These are phyloP conservation scores for Lasiodiplodia sp. DNA, from an alignment of 2,329 filamentous ascomycete species.

Conservation along the genomic window DNA sequence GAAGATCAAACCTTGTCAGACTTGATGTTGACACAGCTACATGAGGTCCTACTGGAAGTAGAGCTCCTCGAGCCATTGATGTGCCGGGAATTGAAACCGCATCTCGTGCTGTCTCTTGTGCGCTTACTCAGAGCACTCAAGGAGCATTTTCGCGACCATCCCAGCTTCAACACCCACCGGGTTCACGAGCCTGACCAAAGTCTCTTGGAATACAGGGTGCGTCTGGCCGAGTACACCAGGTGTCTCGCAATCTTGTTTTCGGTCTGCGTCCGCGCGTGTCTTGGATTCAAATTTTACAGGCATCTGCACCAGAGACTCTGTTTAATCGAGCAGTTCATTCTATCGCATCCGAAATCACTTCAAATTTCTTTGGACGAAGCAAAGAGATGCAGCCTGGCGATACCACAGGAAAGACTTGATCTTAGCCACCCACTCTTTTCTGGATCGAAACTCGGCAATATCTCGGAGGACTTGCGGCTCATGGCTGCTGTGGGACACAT, in stretches of 20 bases:
- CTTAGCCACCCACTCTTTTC: neutral
- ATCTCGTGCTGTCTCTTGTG: neutral
- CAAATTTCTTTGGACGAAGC: neutral
- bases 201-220: too few relatives aligned
- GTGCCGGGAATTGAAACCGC: neutral
- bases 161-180: neutral
- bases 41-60: neutral
- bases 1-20: neutral
- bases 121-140: neutral
- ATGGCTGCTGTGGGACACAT: neutral
- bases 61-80: neutral
- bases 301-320: neutral
- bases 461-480: neutral
- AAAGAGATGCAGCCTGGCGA: neutral
- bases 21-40: neutral
- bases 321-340: neutral
- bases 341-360: neutral
- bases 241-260: too few relatives aligned
- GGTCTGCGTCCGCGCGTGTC: neutral
- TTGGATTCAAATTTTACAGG: neutral
- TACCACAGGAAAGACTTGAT: neutral
- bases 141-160: neutral
- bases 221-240: neutral
- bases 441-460: neutral
- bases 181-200: neutral